A percentile compares a stretch with the other conserved stretches of the same genome.
Conservation (phyloP, 208 protist species). For the Trypanosoma platydactyli region DNA sequence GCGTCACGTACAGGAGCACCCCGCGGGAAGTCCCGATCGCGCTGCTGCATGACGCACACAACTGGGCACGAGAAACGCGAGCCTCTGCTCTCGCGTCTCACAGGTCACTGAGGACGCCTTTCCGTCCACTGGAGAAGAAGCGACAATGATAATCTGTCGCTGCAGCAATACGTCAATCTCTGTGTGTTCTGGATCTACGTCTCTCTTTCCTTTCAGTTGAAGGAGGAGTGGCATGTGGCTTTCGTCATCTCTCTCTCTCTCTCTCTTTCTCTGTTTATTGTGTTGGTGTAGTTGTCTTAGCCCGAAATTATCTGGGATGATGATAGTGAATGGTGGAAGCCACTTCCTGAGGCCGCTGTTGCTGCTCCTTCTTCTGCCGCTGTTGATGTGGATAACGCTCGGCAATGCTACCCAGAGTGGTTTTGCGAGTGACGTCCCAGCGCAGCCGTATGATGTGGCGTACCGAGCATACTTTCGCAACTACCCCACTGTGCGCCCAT, state of each 20-base stretch:
- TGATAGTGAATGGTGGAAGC: no score
- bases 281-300: no score
- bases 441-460: conserved; percentile 5
- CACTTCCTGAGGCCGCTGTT: no score
- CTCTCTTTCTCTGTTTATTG: no score
- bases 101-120: conserved; percentile 7
- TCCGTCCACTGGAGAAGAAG: background rate
- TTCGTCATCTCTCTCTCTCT: no score
- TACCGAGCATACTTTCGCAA: conserved; percentile 22
- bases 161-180: no score
- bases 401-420: background rate
- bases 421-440: conserved; percentile 18
- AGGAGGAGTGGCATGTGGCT: no score
- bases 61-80: conserved; percentile 1
- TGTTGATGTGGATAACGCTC: background rate
- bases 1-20: conserved; percentile 41
- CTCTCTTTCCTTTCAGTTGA: no score
- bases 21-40: conserved; percentile 12
- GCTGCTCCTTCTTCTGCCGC: background rate
- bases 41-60: background rate
- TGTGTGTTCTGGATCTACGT: no score
- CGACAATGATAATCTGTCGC: no score
- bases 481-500: conserved; percentile 9
- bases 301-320: no score
- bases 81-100: conserved; percentile 13